These are phyloP conservation scores for Sporisorium iseilematis-ciliati DNA, from an alignment of 1,284 basidiomycete species.

Conservation along the genomic window DNA sequence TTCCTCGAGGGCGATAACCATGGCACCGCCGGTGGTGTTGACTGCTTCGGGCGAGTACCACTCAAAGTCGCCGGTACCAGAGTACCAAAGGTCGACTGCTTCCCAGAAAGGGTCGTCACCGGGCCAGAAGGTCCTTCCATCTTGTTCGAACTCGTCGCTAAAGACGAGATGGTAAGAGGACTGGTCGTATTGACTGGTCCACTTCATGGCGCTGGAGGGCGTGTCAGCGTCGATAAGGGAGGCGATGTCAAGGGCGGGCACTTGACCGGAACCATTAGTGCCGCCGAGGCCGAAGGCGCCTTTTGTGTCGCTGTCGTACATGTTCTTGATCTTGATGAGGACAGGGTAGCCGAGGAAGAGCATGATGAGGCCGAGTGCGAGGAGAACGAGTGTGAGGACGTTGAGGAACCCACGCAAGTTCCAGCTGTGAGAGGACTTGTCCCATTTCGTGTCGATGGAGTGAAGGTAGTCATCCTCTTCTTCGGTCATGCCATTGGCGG, in stretches of 20 bases:
- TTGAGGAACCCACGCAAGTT: conserved; percentile 62
- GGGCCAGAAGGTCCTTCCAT: conserved; percentile 75
- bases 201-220: conserved; percentile 32
- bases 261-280: conserved; percentile 68
- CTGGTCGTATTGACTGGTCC: conserved; percentile 37
- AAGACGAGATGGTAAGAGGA: conserved; percentile 74
- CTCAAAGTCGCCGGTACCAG: conserved; percentile 67
- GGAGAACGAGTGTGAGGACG: conserved; percentile 54
- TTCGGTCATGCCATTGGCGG: conserved; percentile 18
- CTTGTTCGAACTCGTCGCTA: conserved; percentile 80
- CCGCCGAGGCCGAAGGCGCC: conserved; percentile 77
- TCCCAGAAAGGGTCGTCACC: conserved; percentile 69
- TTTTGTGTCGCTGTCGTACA: conserved; percentile 50
- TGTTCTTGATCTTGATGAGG: conserved; percentile 52
- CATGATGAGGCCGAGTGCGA: conserved; percentile 58
- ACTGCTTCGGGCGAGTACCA: conserved; percentile 70
- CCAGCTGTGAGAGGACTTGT: conserved; percentile 50
- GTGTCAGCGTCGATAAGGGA: conserved; percentile 62
- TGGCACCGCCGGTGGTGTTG: conserved; percentile 58
- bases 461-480: conserved; percentile 66
- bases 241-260: conserved; percentile 49
- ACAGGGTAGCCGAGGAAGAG: conserved; percentile 68
- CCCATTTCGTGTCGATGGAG: conserved; percentile 50
- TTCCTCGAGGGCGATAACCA: conserved; percentile 61
- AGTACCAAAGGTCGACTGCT: conserved; percentile 68